Evolutionary conservation across 306 rosid species (phyloP), one percentile per base, ranked within the genome.

Genomic region (Fragaria vesca): DNA sequence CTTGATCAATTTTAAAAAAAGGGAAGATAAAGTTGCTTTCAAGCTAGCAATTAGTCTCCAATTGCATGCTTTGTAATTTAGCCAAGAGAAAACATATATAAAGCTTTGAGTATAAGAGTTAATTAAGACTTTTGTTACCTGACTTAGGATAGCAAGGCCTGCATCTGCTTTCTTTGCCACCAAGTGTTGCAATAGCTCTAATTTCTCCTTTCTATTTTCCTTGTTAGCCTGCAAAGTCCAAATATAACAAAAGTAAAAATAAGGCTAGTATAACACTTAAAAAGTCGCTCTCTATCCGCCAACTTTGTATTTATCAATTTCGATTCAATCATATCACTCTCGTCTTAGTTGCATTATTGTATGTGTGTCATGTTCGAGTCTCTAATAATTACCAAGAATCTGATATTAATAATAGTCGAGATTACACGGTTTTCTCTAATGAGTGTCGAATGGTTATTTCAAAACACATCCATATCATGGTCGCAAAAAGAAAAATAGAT

Each of bases 161-260:
- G 83, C 28, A 74, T 79, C 81, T 57, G 78, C 71, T 32, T 77
- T 80, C 68, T 66, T 67, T 42, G 63, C 71, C 32, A 84, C 17
- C 48, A 87, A 63, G 74, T 84, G 70, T 50, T 81, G 76, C 8
- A 51, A 42, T 69, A 83, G 73, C 81, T 86, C 84, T 26, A 32
- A 3, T 50, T 74, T 80, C 76, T 84, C 76, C 76, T 72, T 78
- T 61, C 26, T 54, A 47, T 83, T n/a, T 3, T 72, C 45, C 46
- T 72, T 72, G 42, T 38, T 67, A 34, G 77, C 43, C 61, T 66
- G 46, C 17, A 65, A 65, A 28, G 20, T 28, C 9, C 68, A 62
- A 28, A 62, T n/a, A 55, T 20, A 8, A 20, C 1, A 20, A 55
- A 54, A 54, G 2, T 54, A 55, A 18, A 51, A 17, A 4, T 6